These are phyloP conservation scores for Phytophthora pisi DNA, from an alignment of 352 stramenopile species.

Conservation along the genomic window DNA sequence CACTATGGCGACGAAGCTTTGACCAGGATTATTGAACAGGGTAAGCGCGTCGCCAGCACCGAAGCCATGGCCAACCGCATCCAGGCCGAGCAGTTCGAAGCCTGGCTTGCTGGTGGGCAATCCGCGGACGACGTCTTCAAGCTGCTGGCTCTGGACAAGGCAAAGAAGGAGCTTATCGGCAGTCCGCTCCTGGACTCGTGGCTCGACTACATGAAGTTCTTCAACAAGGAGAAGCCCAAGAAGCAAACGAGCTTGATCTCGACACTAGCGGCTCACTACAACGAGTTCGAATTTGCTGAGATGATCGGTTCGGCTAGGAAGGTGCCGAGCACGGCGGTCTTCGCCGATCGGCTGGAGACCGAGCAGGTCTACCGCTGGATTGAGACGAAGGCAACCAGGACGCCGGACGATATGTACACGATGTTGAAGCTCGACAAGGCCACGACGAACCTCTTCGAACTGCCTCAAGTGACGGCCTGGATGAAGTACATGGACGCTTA, in stretches of 20 bases:
- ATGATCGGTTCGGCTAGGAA: neutral
- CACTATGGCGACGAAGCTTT: neutral
- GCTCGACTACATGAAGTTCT: neutral
- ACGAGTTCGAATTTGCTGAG: neutral
- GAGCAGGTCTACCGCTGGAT: neutral
- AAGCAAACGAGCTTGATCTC: slow-evolving; percentile 12
- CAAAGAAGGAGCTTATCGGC: neutral
- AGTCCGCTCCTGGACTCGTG: neutral
- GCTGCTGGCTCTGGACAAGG: slow-evolving; percentile 1
- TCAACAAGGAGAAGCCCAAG: slow-evolving; percentile 12
- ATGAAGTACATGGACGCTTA: slow-evolving; percentile 1
- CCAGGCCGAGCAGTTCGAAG: neutral
- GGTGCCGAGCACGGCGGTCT: neutral
- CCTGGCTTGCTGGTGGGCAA: neutral
- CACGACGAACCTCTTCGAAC: neutral
- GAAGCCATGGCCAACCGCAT: neutral
- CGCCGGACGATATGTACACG: neutral
- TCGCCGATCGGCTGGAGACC: neutral
- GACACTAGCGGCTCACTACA: neutral
- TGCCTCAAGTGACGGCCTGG: neutral
- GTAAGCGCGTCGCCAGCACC: neutral
- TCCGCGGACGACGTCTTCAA: neutral
- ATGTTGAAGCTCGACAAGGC: slow-evolving; percentile 2
- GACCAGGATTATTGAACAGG: neutral
- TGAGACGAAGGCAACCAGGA: neutral